Evolutionary conservation across 2,329 filamentous ascomycete species (phyloP).

Genomic region (Aspergillus sp.): DNA sequence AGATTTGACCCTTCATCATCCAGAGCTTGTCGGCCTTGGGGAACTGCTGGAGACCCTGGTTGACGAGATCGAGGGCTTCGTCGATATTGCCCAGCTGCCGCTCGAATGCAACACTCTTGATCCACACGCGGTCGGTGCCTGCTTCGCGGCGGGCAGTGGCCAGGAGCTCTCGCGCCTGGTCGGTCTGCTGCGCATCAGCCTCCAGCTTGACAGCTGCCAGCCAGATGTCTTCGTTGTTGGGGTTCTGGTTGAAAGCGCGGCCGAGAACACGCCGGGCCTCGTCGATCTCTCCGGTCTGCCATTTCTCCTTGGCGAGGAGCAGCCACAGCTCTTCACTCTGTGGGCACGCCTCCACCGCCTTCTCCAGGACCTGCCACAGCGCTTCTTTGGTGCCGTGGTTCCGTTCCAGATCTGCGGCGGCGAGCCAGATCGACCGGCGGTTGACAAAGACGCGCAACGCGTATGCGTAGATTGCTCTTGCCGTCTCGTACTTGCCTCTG

Average conservation of each 20-base stretch:
- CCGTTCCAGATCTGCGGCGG: slow-evolving; percentile 86
- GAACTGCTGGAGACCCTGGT: slow-evolving; percentile 82
- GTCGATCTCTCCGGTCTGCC: slow-evolving; percentile 83
- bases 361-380: slow-evolving; percentile 81
- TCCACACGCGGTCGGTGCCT: slow-evolving; percentile 94
- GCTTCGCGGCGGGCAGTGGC: slow-evolving; percentile 81
- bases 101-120: slow-evolving; percentile 93
- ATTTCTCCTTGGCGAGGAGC: slow-evolving; percentile 92
- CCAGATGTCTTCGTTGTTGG: slow-evolving; percentile 97
- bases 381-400: slow-evolving; percentile 82
- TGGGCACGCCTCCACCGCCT: slow-evolving; percentile 90
- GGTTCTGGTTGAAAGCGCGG: slow-evolving; percentile 89
- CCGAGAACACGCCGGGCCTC: slow-evolving; percentile 82
- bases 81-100: slow-evolving; percentile 77
- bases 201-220: slow-evolving; percentile 94
- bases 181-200: slow-evolving; percentile 79
- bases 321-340: slow-evolving; percentile 92
- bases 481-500: slow-evolving; percentile 82
- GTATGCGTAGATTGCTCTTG: slow-evolving; percentile 89
- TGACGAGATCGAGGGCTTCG: slow-evolving; percentile 79
- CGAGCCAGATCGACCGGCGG: slow-evolving; percentile 84
- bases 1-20: slow-evolving; percentile 99
- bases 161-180: slow-evolving; percentile 79
- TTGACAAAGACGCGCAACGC: slow-evolving; percentile 85
- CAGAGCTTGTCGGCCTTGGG: slow-evolving; percentile 84